Conservation (phyloP, 345 rosid genomes). For the Mercurialis annua region DNA sequence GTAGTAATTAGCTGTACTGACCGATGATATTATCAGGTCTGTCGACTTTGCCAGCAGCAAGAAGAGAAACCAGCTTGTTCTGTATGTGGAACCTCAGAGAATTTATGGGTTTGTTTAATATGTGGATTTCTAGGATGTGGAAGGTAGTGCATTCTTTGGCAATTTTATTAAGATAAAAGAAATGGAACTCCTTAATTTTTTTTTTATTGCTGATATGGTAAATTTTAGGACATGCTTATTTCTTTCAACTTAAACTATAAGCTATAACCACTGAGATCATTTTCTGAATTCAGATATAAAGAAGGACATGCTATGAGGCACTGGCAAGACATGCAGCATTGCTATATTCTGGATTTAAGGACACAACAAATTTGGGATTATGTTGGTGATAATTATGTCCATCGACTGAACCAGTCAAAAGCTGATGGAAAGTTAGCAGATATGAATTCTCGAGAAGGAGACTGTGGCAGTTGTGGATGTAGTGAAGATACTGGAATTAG, state of each 20-base stretch:
- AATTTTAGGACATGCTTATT: slow-evolving; percentile 1
- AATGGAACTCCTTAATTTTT: background rate
- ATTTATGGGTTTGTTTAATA: slow-evolving; percentile 87
- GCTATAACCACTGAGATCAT: slow-evolving; percentile 2
- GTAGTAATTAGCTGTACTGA: background rate
- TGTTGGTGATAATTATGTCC: slow-evolving; percentile 91
- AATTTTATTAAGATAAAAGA: background rate
- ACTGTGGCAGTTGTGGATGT: slow-evolving; percentile 61
- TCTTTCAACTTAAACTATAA: background rate
- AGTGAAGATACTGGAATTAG: slow-evolving; percentile 79
- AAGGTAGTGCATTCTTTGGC: slow-evolving; percentile 48
- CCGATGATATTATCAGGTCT: slow-evolving; percentile 48
- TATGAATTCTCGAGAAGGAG: slow-evolving; percentile 52
- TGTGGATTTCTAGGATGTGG: slow-evolving; percentile 96
- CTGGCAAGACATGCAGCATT: slow-evolving; percentile 87
- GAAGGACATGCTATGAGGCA: slow-evolving; percentile 89
- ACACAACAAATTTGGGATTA: slow-evolving; percentile 98
- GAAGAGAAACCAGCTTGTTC: slow-evolving; percentile 78
- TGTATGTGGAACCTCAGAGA: slow-evolving; percentile 68
- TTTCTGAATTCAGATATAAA: slow-evolving; percentile 61
- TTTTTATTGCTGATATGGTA: slow-evolving; percentile 3
- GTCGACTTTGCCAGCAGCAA: slow-evolving; percentile 84
- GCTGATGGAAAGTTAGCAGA: slow-evolving; percentile 69
- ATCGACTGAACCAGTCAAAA: slow-evolving; percentile 88
- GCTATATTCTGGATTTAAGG: slow-evolving; percentile 82